Conservation (phyloP, 352 stramenopile genomes). For the Phytophthora colocasiae region DNA sequence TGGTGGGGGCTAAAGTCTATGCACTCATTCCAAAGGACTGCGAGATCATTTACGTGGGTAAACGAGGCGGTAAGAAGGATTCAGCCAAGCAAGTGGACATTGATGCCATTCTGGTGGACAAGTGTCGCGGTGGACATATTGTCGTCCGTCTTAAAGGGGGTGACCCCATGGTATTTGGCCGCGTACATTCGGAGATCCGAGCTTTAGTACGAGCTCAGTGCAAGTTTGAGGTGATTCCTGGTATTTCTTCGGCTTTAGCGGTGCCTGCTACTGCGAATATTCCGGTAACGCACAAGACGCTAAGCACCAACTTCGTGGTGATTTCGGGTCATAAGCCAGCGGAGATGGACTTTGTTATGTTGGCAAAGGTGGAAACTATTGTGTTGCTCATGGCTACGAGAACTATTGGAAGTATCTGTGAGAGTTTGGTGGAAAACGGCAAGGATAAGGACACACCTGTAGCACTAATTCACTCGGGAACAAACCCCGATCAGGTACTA, state of each 20-base stretch:
- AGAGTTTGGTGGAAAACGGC: constrained; percentile 50
- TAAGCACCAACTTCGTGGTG: constrained; percentile 71
- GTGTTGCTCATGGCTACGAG: constrained; percentile 70
- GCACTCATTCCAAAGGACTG: constrained; percentile 59
- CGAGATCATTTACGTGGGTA: constrained; percentile 74
- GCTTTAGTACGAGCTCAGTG: constrained; percentile 53
- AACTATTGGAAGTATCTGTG: constrained; percentile 56
- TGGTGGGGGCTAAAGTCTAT: constrained; percentile 67
- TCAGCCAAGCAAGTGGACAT: constrained; percentile 76
- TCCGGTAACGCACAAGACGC: constrained; percentile 72
- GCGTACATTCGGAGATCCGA: constrained; percentile 77
- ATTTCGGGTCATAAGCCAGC: constrained; percentile 71
- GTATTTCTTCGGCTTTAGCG: constrained; percentile 71
- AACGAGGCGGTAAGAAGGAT: constrained; percentile 70
- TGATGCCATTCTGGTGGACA: constrained; percentile 63
- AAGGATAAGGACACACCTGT: constrained; percentile 52
- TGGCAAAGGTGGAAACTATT: constrained; percentile 61
- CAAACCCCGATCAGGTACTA: constrained; percentile 61
- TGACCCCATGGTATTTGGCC: constrained; percentile 78
- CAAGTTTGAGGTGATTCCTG: constrained; percentile 69
- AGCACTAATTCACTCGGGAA: constrained; percentile 68
- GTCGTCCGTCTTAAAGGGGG: constrained; percentile 77
- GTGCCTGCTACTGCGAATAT: constrained; percentile 69
- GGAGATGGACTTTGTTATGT: constrained; percentile 66
- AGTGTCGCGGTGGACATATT: constrained; percentile 55